Evolutionary conservation across 305 asterid genomes (phyloP), one percentile per base, ranked within the genome.

Genomic region (Fraxinus velutina): DNA sequence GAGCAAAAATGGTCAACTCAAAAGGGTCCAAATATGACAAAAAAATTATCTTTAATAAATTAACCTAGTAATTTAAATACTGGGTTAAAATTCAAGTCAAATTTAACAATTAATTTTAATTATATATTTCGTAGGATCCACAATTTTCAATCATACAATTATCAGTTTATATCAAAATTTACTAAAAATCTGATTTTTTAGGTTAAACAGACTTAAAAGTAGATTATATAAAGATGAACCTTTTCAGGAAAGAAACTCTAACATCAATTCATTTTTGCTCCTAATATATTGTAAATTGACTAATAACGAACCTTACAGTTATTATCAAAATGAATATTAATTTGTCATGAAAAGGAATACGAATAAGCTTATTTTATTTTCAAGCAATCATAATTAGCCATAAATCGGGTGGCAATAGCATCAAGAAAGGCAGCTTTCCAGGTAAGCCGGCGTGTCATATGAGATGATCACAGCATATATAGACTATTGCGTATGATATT

Each of bases 351-450:
- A 50, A 15, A 47, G 60, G 64, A 55, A 55, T 55, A 52, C 9
- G 9, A 52, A 52, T 52, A 52, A n/a, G 9, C 64, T 55, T 17
- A 17, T 15, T 50, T 55, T 17, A 17, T 15, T 50, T 50, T 50
- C 21, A 50, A 55, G 9, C 6, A 55, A n/a, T 55, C 22, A 55
- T 17, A 50, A 50, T 50, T 50, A 55, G 66, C 19, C 7, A 62
- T 24, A 24, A 68, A 68, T 68, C 17, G 37, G 74, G 73, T 66
- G 73, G 73, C 73, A 24, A 24, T 29, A 4, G 74, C 74, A 68
- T 27, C 74, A 29, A 68, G 9, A 10, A 79, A 85, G 79, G 81
- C 78, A 78, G 57, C 88, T 84, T 87, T 84, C 83, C 88, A 82
- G 86, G 75, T 72, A 78, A 80, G 81, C 9, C n/a, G 36, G 74